Evolutionary conservation across 1,284 basidiomycete genomes (phyloP), one percentile per base, ranked within the genome.

Genomic region (Hemileia vastatrix): DNA sequence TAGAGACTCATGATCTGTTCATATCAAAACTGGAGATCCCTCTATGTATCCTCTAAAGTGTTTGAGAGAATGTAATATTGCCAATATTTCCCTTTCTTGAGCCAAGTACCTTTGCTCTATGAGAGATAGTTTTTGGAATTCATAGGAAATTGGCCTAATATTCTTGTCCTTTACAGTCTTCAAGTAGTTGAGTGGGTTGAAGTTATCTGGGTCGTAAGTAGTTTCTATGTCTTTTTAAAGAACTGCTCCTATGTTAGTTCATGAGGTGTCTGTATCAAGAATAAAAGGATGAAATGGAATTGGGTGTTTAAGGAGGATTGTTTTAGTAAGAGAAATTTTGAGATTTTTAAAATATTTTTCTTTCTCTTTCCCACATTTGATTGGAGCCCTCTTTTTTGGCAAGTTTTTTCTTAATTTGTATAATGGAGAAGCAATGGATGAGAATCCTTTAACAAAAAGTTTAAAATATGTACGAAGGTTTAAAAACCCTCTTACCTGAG

Each of bases 201-300:
- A 45, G 15, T 21, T 45, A n/a, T n/a, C 15, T n/a, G n/a, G n/a
- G 9, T n/a, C n/a, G 9, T 18, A n/a, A 2, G 21, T n/a, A 4
- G 9, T 45, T 5, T n/a, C 19, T 27, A 44, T 9, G 19, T 57
- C 24, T 57, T 57, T 40, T 57, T 57, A 44, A 5, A 57, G 24
- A 6, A 57, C 43, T 9, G 56, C 56, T 19, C 56, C 56, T 21
- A 57, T 57, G 31, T 48, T 57, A 3, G 44, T 43, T 8, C 56
- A 27, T 1, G 47, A 57, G 2, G 56, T 31, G n/a, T 48, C 15
- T 15, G 21, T 4, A 21, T n/a, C 44, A n/a, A n/a, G n/a, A n/a
- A n/a, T n/a, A n/a, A n/a, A n/a, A 6, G 55, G 55, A 32, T 11
- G 8, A 27, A 57, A 57, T 3, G 56, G 56, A 19, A 32, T 49